Percentiles rank a stretch among this genome's conserved stretches.
Conservation (phyloP, 208 protist species). For the Novymonas esmeraldas region DNA sequence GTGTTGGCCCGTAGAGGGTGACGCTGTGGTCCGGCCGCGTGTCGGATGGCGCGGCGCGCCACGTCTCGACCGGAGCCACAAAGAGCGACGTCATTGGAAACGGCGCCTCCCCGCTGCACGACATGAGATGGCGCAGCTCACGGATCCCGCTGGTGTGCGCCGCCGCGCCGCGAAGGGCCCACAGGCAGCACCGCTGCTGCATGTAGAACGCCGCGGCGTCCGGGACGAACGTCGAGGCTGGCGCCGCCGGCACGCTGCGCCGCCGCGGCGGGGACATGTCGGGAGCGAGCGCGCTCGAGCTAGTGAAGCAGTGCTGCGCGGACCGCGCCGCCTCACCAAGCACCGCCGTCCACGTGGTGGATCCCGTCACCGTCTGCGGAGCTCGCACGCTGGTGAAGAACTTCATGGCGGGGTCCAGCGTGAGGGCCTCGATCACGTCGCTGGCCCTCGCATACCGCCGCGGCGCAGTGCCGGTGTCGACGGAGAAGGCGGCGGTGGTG, state of each 20-base stretch:
- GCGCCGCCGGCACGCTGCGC: too few species aligned
- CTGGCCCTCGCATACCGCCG: constrained; percentile 22
- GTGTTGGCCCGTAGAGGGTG: constrained; percentile 58
- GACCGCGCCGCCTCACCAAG: constrained; percentile 42
- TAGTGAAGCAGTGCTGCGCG: constrained; percentile 26
- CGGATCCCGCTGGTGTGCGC: constrained; percentile 43
- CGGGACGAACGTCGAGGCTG: too few species aligned
- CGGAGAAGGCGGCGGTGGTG: not conserved
- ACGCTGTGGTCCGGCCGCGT: constrained; percentile 32
- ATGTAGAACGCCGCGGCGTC: constrained; percentile 28
- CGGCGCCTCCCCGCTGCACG: constrained; percentile 1
- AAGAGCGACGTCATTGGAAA: constrained; percentile 52
- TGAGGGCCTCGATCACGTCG: constrained; percentile 64
- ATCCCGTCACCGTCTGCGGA: constrained; percentile 17
- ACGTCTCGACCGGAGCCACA: constrained; percentile 33
- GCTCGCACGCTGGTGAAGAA: constrained; percentile 64
- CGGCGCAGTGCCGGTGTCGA: constrained; percentile 10
- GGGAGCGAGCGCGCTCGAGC: constrained; percentile 10
- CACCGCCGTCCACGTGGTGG: constrained; percentile 35
- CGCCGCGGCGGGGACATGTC: too few species aligned
- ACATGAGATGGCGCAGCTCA: constrained; percentile 54
- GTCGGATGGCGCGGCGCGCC: constrained; percentile 20
- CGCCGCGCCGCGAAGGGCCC: constrained; percentile 53
- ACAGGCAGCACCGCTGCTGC: constrained; percentile 46
- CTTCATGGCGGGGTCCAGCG: constrained; percentile 67